Evolutionary conservation across 257 asterid genomes (phyloP).

Genomic region (Penstemon newberryi): DNA sequence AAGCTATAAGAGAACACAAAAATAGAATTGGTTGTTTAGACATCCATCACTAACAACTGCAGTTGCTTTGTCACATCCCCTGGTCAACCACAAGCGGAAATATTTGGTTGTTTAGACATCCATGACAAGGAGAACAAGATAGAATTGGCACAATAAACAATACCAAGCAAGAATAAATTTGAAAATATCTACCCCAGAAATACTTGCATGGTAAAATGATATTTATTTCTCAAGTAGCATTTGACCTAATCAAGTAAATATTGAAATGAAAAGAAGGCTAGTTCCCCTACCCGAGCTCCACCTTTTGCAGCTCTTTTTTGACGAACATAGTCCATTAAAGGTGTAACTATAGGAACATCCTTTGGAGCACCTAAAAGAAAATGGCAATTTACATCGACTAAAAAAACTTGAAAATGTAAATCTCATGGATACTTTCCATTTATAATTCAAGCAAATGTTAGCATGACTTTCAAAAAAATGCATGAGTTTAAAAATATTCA

Average conservation of each 20-base stretch:
- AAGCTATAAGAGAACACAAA: not conserved
- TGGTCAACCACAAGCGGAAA: not conserved
- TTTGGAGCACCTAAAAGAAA: constrained; percentile 65
- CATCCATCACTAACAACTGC: constrained; percentile 8
- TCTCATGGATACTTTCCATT: too few relatives aligned
- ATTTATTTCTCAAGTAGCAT: constrained; percentile 18
- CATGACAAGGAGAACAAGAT: not conserved
- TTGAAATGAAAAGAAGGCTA: constrained; percentile 18
- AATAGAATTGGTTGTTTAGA: not conserved
- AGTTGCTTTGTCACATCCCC: constrained; percentile 6
- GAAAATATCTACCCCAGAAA: constrained; percentile 14
- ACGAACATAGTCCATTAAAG: constrained; percentile 92
- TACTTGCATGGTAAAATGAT: not conserved
- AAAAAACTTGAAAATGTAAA: not conserved
- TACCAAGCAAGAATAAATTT: not conserved
- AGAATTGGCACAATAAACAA: not conserved
- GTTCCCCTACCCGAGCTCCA: constrained; percentile 75
- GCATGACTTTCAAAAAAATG: not conserved
- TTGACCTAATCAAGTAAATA: constrained; percentile 5
- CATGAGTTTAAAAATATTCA: constrained; percentile 16
- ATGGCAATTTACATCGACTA: constrained; percentile 28
- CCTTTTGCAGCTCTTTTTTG: constrained; percentile 93
- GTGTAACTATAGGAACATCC: constrained; percentile 82
- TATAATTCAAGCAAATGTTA: not conserved
- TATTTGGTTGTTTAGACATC: not conserved